phyloP scores from a whole-genome alignment of 2,329 filamentous ascomycete genomes.

The Stachybotrys chlorohalonatus region DNA sequence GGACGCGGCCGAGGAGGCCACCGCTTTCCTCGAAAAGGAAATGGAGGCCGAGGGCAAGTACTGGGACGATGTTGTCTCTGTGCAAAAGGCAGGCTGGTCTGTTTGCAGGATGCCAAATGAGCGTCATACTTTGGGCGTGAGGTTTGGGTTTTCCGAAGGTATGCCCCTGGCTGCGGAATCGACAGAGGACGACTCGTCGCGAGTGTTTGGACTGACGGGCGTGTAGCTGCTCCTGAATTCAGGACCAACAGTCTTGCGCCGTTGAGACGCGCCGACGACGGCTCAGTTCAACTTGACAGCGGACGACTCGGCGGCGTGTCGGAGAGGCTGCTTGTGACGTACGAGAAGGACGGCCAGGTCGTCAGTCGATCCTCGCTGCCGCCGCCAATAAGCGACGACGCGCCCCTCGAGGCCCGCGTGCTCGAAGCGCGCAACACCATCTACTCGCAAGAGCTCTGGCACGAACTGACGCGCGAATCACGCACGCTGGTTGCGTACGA shows the following conservation, averaged over 20 bases:
- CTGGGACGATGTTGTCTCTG: slow-evolving; percentile 76
- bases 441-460: slow-evolving; percentile 80
- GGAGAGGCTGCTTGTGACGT: slow-evolving; percentile 57
- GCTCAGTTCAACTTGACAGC: slow-evolving; percentile 65
- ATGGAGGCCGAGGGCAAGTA: slow-evolving; percentile 75
- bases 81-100: slow-evolving; percentile 81
- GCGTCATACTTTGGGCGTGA: slow-evolving; percentile 67
- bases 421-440: slow-evolving; percentile 69
- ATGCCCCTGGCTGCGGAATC: slow-evolving; percentile 6
- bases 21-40: slow-evolving; percentile 64
- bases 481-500: slow-evolving; percentile 62
- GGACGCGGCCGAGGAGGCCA: slow-evolving; percentile 63
- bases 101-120: slow-evolving; percentile 70
- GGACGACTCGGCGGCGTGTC: slow-evolving; percentile 40
- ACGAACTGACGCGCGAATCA: slow-evolving; percentile 78
- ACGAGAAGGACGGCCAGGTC: slow-evolving; percentile 47
- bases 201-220: slow-evolving; percentile 13
- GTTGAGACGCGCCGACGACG: slow-evolving; percentile 64
- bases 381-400: slow-evolving; percentile 43
- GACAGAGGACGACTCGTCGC: too few species aligned
- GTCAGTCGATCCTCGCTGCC: slow-evolving; percentile 48
- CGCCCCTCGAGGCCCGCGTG: slow-evolving; percentile 54
- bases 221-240: slow-evolving; percentile 44
- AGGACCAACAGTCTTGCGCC: slow-evolving; percentile 70
- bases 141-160: slow-evolving; percentile 81